phyloP scores from a whole-genome alignment of 1,284 basidiomycete genomes.

The Melanopsichium pennsylvanicum region DNA sequence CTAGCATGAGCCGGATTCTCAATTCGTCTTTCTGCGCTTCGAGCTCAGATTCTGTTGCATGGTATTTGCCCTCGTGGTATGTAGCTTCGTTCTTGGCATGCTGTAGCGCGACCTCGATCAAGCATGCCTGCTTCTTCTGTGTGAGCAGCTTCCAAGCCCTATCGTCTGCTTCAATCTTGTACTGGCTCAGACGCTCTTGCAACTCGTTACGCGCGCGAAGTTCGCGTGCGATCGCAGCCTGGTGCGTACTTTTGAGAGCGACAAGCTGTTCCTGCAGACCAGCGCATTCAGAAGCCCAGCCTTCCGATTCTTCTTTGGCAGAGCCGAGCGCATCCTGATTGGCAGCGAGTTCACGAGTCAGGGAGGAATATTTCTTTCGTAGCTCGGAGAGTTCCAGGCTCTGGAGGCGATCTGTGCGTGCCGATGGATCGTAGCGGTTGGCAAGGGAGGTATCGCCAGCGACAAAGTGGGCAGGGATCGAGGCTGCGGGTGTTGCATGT shows the following conservation, averaged over 20 bases:
- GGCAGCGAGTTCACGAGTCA: conserved; percentile 16
- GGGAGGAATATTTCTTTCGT: conserved; percentile 24
- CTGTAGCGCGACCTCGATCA: conserved; percentile 28
- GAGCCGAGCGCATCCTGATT: conserved; percentile 28
- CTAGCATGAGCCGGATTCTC: conserved; percentile 39
- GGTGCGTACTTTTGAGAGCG: conserved; percentile 11
- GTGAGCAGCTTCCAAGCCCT: conserved; percentile 32
- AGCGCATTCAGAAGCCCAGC: conserved; percentile 45
- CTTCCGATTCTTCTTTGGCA: conserved; percentile 42
- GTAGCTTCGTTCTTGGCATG: conserved; percentile 43
- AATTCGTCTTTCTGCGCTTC: conserved; percentile 35
- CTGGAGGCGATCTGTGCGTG: conserved; percentile 34
- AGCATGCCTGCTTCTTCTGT: conserved; percentile 16
- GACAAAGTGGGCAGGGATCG: background rate
- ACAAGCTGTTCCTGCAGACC: conserved; percentile 35
- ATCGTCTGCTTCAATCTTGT: conserved; percentile 45
- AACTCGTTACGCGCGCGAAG: conserved; percentile 17
- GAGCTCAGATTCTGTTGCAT: conserved; percentile 25
- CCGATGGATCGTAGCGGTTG: conserved; percentile 30
- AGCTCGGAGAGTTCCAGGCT: conserved; percentile 39
- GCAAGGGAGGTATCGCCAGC: conserved; percentile 9
- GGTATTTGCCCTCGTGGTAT: conserved; percentile 21
- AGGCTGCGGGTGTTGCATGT: conserved; percentile 1
- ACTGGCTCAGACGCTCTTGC: conserved; percentile 27
- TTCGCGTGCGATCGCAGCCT: conserved; percentile 21